Conservation (phyloP, 2,329 filamentous ascomycete species). For the Colletotrichum cordylinicola region DNA sequence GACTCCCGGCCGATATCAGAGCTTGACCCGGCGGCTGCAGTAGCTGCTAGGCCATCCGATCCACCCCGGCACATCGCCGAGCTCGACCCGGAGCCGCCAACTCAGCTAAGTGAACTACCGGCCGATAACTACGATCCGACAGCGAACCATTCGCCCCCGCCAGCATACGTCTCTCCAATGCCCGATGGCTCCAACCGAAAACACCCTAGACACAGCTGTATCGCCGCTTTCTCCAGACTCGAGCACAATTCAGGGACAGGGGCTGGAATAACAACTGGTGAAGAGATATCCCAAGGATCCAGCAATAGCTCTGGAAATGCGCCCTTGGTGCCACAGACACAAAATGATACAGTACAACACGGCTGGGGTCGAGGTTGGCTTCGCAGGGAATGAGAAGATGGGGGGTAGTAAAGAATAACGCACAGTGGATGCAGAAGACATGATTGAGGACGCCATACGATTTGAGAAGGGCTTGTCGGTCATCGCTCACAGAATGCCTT, state of each 20-base stretch:
- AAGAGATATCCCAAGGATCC: not conserved
- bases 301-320: not conserved
- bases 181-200: not conserved
- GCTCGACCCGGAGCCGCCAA: not conserved
- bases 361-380: slow-evolving; percentile 5
- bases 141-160: not conserved
- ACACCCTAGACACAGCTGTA: not conserved
- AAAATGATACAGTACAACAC: not conserved
- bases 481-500: not conserved
- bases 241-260: not conserved
- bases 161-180: slow-evolving; percentile 5
- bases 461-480: not conserved
- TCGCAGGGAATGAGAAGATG: not conserved
- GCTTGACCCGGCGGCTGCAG: slow-evolving; percentile 10
- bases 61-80: not conserved
- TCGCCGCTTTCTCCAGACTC: slow-evolving; percentile 6
- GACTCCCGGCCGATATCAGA: not conserved
- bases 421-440: not conserved
- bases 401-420: fast-evolving
- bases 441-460: not conserved
- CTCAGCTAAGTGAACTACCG: slow-evolving; percentile 2
- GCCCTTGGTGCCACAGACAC: not conserved
- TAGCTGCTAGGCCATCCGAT: not conserved
- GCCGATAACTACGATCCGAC: slow-evolving; percentile 13
- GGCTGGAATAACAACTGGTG: not conserved